phyloP scores from a whole-genome alignment of 106 monocot genomes.

The Dendrobium nobile region DNA sequence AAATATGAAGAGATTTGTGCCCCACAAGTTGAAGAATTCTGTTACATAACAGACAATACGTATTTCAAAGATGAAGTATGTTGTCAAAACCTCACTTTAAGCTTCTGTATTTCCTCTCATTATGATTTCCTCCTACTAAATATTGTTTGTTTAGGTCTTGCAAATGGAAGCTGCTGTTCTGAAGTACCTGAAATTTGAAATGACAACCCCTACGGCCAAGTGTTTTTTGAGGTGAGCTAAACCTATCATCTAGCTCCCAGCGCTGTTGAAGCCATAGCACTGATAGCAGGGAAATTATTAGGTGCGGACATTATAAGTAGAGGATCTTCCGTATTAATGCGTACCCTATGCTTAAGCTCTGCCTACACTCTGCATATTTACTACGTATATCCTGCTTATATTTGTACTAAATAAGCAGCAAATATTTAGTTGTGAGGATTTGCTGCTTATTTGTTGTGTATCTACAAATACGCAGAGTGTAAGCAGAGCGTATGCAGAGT shows the following conservation, averaged over 20 bases:
- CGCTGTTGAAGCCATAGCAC: background rate
- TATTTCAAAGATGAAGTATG: constrained; percentile 78
- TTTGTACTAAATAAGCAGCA: too few species aligned
- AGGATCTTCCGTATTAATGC: too few species aligned
- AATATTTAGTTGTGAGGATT: too few species aligned
- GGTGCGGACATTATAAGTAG: too few species aligned
- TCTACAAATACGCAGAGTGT: too few species aligned
- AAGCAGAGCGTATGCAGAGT: too few species aligned
- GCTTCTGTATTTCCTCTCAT: background rate
- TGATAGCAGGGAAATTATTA: too few species aligned
- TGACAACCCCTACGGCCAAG: constrained; percentile 72
- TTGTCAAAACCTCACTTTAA: background rate
- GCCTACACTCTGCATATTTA: too few species aligned
- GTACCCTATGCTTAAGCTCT: too few species aligned
- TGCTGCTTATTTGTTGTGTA: too few species aligned
- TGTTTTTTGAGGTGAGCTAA: constrained; percentile 67
- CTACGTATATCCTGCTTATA: too few species aligned
- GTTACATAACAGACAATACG: constrained; percentile 82
- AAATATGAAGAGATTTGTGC: constrained; percentile 93
- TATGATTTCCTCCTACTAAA: background rate
- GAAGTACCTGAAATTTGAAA: constrained; percentile 79
- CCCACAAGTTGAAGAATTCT: constrained; percentile 90
- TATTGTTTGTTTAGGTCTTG: constrained; percentile 34
- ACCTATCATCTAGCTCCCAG: background rate
- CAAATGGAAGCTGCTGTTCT: constrained; percentile 85